phyloP scores from a whole-genome alignment of 116 monocot genomes.

The Iris pallida region DNA sequence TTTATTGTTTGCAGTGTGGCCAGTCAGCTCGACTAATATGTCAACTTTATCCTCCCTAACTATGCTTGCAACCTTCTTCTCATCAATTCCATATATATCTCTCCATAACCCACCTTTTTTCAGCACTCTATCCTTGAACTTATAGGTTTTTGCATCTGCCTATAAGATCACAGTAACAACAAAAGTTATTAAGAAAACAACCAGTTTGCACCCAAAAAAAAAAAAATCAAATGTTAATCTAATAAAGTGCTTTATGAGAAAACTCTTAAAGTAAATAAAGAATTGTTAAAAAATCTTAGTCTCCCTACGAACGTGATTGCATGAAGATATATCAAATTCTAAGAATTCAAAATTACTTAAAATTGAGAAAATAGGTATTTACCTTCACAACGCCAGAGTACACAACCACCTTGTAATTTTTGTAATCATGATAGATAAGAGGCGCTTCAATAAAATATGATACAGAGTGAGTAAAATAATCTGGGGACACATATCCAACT shows the following conservation, averaged over 20 bases:
- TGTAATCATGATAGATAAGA: slow-evolving; percentile 72
- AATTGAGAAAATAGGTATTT: slow-evolving; percentile 7
- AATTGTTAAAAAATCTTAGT: too few species aligned
- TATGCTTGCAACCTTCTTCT: slow-evolving; percentile 84
- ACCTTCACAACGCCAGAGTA: slow-evolving; percentile 99
- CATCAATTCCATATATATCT: slow-evolving; percentile 97
- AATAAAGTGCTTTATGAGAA: not conserved
- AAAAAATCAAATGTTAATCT: not conserved
- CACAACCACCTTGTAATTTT: slow-evolving; percentile 80
- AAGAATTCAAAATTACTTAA: not conserved
- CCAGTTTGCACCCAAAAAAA: not conserved
- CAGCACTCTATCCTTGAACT: slow-evolving; percentile 83
- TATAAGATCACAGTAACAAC: slow-evolving; percentile 18
- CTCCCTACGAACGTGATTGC: too few species aligned
- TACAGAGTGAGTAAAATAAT: slow-evolving; percentile 98
- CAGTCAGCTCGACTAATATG: slow-evolving; percentile 95
- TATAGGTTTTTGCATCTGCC: slow-evolving; percentile 96
- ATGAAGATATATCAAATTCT: too few species aligned
- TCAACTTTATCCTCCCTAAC: slow-evolving; percentile 93
- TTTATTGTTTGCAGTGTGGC: slow-evolving; percentile 98
- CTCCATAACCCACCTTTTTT: slow-evolving; percentile 94
- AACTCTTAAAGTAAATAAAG: too few species aligned
- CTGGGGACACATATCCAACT: slow-evolving; percentile 95
- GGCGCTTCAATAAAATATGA: slow-evolving; percentile 99
- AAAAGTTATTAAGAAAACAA: not conserved